Base-by-base conservation (phyloP, 768 basidiomycete genomes). In the Leccinum boreale region DNA sequence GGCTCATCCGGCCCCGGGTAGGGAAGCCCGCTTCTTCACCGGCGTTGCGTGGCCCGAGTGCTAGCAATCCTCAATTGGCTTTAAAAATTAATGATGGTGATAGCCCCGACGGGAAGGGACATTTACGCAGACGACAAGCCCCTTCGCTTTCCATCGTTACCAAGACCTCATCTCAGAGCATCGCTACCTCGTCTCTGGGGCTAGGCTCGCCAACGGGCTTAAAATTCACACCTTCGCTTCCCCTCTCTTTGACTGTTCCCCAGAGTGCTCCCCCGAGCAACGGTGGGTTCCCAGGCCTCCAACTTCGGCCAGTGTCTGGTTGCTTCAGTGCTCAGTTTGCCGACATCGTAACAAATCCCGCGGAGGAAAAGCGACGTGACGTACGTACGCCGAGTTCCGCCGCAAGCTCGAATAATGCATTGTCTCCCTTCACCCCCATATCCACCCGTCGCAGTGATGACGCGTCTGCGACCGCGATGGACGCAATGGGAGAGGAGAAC, bases 241-340 rank as follows among this genome's bases (percentile, higher is more conserved):
- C 57, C 45, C 46, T 59, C 54, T 56, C 67, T 8, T 66, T 67
- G 14, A 51, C 52, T 44, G 58, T 68, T 36, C 78, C 86, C 1
- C 81, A 80, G 61, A 89, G 86, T 64, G 89, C 89, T 26, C 90
- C 89, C 2, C 78, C 89, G 21, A 76, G 80, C 47, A 77, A 82
- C 9, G 73, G 79, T 1, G 82, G 84, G 52, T 92, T 92, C 65
- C 79, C 86, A 11, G 75, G 81, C 3, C 78, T 93, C 49, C 85
- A 82, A 64, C 73, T 93, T 52, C 82, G 91, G 15, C 90, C 90
- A 3, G 77, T 92, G 17, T 92, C 91, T 21, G 84, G 85, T 1
- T 75, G 86, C 45, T 93, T 93, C 70, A 87, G 87, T 65, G 75
- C 83, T 10, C 84, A 88, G 26, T 89, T 92, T 64, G 77, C 79